These are phyloP conservation scores for Globisporangium carolinianum DNA, from an alignment of 352 stramenopile species.

Conservation along the genomic window DNA sequence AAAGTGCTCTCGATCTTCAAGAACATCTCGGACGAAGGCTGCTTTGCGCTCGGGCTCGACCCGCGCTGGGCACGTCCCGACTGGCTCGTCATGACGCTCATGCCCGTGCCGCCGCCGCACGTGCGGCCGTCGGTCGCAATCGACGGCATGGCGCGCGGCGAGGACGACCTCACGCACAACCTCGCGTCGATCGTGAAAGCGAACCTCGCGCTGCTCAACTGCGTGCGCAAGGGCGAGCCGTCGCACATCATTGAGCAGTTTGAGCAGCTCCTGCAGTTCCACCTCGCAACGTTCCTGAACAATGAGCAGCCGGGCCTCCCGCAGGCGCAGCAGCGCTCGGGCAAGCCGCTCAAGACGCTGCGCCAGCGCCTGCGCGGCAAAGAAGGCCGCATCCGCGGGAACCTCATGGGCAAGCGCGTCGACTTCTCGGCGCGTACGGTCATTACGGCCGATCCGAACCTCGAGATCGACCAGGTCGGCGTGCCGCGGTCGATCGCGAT, in stretches of 20 bases:
- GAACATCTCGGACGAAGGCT: slow-evolving; percentile 97
- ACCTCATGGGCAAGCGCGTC: slow-evolving; percentile 99
- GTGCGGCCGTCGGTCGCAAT: slow-evolving; percentile 96
- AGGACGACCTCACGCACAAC: slow-evolving; percentile 99
- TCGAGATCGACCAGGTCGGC: slow-evolving; percentile 98
- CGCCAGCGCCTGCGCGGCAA: slow-evolving; percentile 95
- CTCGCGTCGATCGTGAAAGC: slow-evolving; percentile 98
- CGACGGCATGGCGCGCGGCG: slow-evolving; percentile 89
- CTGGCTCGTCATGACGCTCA: slow-evolving; percentile 98
- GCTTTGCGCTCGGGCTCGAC: slow-evolving; percentile 92
- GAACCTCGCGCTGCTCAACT: slow-evolving; percentile 94
- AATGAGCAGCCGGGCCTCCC: slow-evolving; percentile 96
- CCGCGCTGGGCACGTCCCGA: slow-evolving; percentile 93
- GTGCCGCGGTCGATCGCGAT: slow-evolving; percentile 97
- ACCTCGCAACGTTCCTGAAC: slow-evolving; percentile 93
- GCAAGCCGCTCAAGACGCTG: slow-evolving; percentile 97
- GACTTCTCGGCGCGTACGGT: slow-evolving; percentile 99
- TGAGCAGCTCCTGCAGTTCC: slow-evolving; percentile 82
- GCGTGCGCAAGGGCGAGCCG: slow-evolving; percentile 92
- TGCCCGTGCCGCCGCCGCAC: slow-evolving; percentile 97
- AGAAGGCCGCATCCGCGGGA: slow-evolving; percentile 97
- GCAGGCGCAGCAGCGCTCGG: slow-evolving; percentile 94
- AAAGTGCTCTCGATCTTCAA: slow-evolving; percentile 96
- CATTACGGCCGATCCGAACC: slow-evolving; percentile 99
- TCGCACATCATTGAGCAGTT: slow-evolving; percentile 96